A percentile compares a stretch with the other conserved stretches of the same genome.
phyloP scores from a whole-genome alignment of 2,329 filamentous ascomycete genomes.

The Colletotrichum theobromicola region DNA sequence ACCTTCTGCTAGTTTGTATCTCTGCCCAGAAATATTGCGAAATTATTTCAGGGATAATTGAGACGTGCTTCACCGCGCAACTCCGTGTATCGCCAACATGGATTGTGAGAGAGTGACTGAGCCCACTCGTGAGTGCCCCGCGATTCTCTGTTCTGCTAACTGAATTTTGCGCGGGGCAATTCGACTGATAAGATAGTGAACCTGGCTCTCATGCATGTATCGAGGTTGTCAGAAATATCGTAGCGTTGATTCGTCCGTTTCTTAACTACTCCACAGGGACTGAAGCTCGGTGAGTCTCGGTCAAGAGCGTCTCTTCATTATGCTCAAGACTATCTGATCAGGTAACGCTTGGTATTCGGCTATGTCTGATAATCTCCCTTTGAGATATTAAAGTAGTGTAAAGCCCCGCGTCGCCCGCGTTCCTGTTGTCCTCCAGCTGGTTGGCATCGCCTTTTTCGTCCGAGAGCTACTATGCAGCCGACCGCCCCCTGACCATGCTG shows the following conservation, averaged over 20 bases:
- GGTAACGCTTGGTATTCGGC: not conserved
- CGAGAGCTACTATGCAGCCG: not conserved
- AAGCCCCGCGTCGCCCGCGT: not conserved
- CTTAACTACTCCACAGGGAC: not conserved
- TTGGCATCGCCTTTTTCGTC: not conserved
- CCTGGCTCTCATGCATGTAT: slow-evolving; percentile 4
- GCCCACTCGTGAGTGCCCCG: slow-evolving; percentile 1
- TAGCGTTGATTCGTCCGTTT: not conserved
- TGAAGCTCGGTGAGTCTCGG: not conserved
- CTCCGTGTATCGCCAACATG: not conserved
- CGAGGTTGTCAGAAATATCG: not conserved
- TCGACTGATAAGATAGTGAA: slow-evolving; percentile 1
- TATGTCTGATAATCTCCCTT: not conserved
- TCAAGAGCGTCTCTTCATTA: not conserved
- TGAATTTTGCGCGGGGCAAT: slow-evolving; percentile 20
- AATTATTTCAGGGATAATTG: not conserved
- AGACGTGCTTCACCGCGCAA: not conserved
- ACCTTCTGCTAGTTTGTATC: not conserved
- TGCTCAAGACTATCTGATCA: not conserved
- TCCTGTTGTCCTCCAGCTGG: not conserved
- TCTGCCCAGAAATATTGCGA: not conserved
- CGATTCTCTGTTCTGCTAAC: slow-evolving; percentile 1
- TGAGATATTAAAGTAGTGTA: not conserved
- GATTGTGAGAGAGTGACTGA: not conserved
- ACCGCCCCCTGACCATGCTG: slow-evolving; percentile 14